Base-by-base conservation (phyloP, 192 early-diverging fungal genomes). In the Piromyces finnis region DNA sequence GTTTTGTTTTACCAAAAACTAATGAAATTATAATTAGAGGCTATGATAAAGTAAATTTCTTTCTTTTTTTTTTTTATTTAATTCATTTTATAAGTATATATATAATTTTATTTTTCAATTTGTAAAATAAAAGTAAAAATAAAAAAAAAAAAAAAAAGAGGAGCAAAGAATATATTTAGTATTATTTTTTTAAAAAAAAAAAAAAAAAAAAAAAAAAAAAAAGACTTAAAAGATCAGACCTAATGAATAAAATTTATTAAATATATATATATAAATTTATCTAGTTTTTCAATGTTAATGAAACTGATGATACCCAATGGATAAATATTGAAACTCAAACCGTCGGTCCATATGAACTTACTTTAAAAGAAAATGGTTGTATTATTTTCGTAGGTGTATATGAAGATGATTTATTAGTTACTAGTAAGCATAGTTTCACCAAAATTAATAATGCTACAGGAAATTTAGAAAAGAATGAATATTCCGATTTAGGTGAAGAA, bases 361-460 rank as follows among this genome's bases (percentile, higher is more conserved):
- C 95, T 0, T 87, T 95, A 29, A 99, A 99, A 86, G 97, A 99
- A 84, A 96, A 99, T 83, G 97, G 97, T 16, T 99, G 96, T 83
- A 92, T 99, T 81, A 96, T 97, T 79, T 93, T 95, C 32, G 91
- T 94, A 59, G 83, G 93, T 5, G 92, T 89, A 0, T 77, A 91
- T 28, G 89, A 93, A 37, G 86, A 85, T 3, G 82, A 87, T 22
- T 84, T 96, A 28, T 41, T 99, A 37, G 95, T 97, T 4, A 95
- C 94, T 28, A 95, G 94, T 78, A 99, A 99, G 86, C 96, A 99
- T 82, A 86, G 87, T 12, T 32, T 92, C 12, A 89, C 88, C 27
- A 29, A 28, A 51, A 77, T 78, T n/a, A n/a, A n/a, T 28, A 29
- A 81, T 51, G 79, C 5, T 79, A 79, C 80, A 77, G 80, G 80